phyloP scores from a whole-genome alignment of 2,329 filamentous ascomycete species.

The Claviceps lovelessii region DNA sequence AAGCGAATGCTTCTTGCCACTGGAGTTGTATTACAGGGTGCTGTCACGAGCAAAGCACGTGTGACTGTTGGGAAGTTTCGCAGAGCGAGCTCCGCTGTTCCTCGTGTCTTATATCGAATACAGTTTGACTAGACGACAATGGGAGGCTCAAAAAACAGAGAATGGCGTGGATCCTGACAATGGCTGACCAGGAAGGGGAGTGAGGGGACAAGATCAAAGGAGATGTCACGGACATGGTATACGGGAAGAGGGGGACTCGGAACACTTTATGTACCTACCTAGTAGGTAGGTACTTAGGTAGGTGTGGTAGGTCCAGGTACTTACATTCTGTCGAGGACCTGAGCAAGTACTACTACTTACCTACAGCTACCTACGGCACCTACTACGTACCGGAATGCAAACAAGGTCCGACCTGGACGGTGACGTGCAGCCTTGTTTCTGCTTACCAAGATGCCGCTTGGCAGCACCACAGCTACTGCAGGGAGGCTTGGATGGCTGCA shows the following conservation, averaged over 20 bases:
- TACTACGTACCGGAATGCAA: too few relatives aligned
- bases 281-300: not conserved
- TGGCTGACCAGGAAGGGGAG: not conserved
- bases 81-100: not conserved
- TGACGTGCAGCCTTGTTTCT: not conserved
- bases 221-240: not conserved
- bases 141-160: not conserved
- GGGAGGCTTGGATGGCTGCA: not conserved
- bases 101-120: not conserved
- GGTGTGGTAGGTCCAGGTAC: not conserved
- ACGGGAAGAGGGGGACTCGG: not conserved
- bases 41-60: constrained; percentile 1
- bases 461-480: not conserved
- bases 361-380: too few relatives aligned
- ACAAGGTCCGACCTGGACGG: not conserved
- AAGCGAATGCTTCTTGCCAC: not conserved
- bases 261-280: not conserved
- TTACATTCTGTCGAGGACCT: not conserved
- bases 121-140: not conserved
- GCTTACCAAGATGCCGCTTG: not conserved
- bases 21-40: too few relatives aligned
- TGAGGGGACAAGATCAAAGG: not conserved
- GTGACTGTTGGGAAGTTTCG: not conserved
- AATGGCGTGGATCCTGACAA: not conserved
- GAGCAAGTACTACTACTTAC: too few relatives aligned